Percentiles rank a stretch among this genome's conserved stretches.
These are phyloP conservation scores for Colletotrichum godetiae DNA, from an alignment of 2,329 filamentous ascomycete genomes.

Conservation along the genomic window DNA sequence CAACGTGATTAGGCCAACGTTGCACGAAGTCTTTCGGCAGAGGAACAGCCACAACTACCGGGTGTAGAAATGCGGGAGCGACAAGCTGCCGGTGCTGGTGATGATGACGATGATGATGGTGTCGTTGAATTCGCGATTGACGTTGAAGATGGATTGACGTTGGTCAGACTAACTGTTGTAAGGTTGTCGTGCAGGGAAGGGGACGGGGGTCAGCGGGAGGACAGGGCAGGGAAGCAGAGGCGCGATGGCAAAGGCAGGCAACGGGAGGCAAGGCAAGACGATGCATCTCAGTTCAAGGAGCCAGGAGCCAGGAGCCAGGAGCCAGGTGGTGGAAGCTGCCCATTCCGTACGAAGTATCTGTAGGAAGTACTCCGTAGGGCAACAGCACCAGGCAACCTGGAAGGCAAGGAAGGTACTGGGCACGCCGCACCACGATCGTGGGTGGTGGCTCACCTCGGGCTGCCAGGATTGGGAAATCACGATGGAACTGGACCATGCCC, in stretches of 20 bases:
- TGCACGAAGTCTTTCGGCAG: neutral
- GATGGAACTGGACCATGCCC: constrained; percentile 24
- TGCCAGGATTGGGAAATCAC: constrained; percentile 17
- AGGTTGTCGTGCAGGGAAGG: constrained; percentile 17
- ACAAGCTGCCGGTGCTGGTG: neutral
- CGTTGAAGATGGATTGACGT: constrained; percentile 12
- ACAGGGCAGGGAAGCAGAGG: constrained; percentile 20
- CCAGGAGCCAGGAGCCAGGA: neutral
- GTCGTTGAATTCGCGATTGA: neutral
- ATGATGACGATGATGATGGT: no score
- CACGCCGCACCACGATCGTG: constrained; percentile 12
- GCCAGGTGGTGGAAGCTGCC: neutral
- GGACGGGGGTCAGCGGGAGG: constrained; percentile 29
- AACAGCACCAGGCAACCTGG: no score
- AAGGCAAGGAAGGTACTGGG: no score
- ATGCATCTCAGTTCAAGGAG: constrained; percentile 4
- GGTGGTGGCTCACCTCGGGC: neutral
- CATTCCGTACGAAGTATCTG: no score
- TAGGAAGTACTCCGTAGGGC: no score
- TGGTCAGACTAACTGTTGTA: neutral
- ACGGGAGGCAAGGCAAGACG: constrained; percentile 8
- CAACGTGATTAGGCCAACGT: neutral
- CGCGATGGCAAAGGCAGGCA: constrained; percentile 4
- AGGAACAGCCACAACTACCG: neutral
- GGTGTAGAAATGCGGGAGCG: neutral